These are phyloP conservation scores for Penicillium sp. DNA, from an alignment of 2,329 filamentous ascomycete species.

Conservation along the genomic window DNA sequence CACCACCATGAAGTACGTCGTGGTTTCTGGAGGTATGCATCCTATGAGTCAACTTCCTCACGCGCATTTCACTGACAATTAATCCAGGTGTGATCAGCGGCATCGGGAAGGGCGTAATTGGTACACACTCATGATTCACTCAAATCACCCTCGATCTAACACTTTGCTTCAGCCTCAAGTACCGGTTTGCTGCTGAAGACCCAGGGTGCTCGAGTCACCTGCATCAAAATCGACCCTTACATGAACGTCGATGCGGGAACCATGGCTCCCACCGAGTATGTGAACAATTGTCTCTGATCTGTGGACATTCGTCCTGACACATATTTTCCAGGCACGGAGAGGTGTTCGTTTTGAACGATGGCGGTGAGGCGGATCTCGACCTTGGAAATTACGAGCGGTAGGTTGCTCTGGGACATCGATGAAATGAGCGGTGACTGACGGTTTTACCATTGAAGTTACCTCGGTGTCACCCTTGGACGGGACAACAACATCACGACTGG, in stretches of 20 bases:
- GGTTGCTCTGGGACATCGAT: background rate
- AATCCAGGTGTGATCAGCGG: slow-evolving; percentile 48
- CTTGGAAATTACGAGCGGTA: slow-evolving; percentile 71
- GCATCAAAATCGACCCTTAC: slow-evolving; percentile 60
- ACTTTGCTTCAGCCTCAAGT: slow-evolving; percentile 44
- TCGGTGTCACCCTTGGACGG: slow-evolving; percentile 75
- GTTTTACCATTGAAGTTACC: slow-evolving; percentile 52
- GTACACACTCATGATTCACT: slow-evolving; percentile 2
- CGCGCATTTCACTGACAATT: slow-evolving; percentile 3
- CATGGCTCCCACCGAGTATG: slow-evolving; percentile 47
- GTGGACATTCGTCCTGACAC: background rate
- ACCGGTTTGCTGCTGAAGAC: slow-evolving; percentile 32
- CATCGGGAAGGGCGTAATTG: slow-evolving; percentile 65
- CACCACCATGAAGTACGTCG: slow-evolving; percentile 68
- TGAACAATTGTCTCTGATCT: background rate
- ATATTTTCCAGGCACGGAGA: slow-evolving; percentile 68
- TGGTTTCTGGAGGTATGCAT: slow-evolving; percentile 69
- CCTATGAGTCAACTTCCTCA: background rate
- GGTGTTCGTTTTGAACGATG: slow-evolving; percentile 82
- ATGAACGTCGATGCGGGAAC: slow-evolving; percentile 73
- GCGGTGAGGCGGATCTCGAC: slow-evolving; percentile 73
- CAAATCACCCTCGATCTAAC: slow-evolving; percentile 3
- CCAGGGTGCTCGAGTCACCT: slow-evolving; percentile 27
- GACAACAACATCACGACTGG: slow-evolving; percentile 97
- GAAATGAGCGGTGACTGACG: background rate